Evolutionary conservation across 225 moss, liverwort and hornwort genomes (phyloP).

Genomic region (Sphagnum contortum): DNA sequence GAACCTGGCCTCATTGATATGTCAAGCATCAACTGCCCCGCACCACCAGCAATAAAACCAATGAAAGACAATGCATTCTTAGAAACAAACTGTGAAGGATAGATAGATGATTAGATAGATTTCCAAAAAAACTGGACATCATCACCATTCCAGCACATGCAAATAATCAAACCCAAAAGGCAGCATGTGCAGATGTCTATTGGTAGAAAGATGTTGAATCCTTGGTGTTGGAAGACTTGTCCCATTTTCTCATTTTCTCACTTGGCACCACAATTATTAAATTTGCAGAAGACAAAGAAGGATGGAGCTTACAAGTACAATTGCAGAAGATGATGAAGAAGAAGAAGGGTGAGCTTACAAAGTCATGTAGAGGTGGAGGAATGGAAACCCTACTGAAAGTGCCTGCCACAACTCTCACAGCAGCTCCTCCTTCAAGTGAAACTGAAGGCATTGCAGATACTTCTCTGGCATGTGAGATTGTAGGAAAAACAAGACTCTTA

Average conservation of each 20-base stretch:
- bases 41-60: not conserved
- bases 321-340: not conserved
- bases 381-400: conserved; percentile 3
- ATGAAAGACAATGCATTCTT: no score
- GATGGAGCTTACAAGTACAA: not conserved
- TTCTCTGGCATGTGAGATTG: conserved; percentile 46
- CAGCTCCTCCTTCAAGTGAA: conserved; percentile 21
- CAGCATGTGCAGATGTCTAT: no score
- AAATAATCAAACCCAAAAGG: no score
- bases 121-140: no score
- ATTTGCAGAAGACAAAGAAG: not conserved
- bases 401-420: conserved; percentile 42
- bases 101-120: no score
- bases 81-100: no score
- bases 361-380: conserved; percentile 42
- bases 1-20: conserved; percentile 51
- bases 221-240: no score
- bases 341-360: conserved; percentile 18
- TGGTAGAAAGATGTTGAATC: no score
- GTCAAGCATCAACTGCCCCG: conserved; percentile 45
- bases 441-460: conserved; percentile 20
- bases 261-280: not conserved
- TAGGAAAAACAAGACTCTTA: conserved; percentile 24
- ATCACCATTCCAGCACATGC: no score
- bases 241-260: not conserved